These are phyloP conservation scores for Datisca glomerata DNA, from an alignment of 306 rosid species.

Conservation along the genomic window DNA sequence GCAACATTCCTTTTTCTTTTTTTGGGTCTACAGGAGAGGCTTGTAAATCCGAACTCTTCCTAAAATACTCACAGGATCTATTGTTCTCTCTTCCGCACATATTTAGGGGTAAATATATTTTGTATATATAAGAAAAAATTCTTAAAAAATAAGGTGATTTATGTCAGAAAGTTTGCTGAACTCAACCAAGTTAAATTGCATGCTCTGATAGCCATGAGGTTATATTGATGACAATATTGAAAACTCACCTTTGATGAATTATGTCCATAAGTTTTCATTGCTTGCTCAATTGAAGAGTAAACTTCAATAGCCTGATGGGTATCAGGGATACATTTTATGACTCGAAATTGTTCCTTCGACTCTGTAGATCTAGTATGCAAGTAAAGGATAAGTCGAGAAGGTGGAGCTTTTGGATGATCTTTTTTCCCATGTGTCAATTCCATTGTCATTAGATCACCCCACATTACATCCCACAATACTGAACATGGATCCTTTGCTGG, in stretches of 20 bases:
- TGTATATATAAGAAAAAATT: too few species aligned
- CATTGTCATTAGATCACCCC: constrained; percentile 72
- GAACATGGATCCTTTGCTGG: constrained; percentile 97
- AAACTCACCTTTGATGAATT: constrained; percentile 54
- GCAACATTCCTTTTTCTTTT: too few species aligned
- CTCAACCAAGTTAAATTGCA: too few species aligned
- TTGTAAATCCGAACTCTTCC: too few species aligned
- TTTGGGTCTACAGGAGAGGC: too few species aligned
- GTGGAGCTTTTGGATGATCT: constrained; percentile 55
- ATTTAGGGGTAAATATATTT: too few species aligned
- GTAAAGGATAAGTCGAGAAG: constrained; percentile 59
- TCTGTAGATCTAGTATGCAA: constrained; percentile 51
- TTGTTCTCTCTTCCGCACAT: too few species aligned
- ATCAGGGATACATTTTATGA: constrained; percentile 55
- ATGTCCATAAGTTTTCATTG: constrained; percentile 57
- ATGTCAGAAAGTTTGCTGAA: too few species aligned
- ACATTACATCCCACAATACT: constrained; percentile 76
- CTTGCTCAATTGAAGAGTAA: constrained; percentile 72
- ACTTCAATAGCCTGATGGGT: constrained; percentile 57
- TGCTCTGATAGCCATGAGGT: too few species aligned
- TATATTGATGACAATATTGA: constrained; percentile 3
- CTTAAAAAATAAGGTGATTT: too few species aligned
- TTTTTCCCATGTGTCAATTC: constrained; percentile 67
- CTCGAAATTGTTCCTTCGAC: constrained; percentile 42
- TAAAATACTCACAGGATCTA: too few species aligned